phyloP scores from a whole-genome alignment of 139 green algal genomes.

The Tetraselmis striata region DNA sequence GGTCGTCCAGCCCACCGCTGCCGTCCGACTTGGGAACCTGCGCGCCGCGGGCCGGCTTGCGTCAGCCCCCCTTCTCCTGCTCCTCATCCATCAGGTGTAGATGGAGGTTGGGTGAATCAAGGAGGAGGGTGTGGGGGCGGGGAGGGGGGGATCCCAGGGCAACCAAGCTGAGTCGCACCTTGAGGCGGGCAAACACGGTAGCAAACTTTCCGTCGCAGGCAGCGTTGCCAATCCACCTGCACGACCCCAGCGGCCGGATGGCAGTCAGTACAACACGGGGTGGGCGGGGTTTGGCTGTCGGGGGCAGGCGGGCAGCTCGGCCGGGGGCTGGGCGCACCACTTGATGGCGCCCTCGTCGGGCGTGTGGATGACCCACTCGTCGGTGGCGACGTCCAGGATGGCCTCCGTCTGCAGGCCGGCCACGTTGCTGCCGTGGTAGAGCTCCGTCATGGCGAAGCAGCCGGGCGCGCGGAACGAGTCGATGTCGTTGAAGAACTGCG shows the following conservation, averaged over 20 bases:
- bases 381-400: constrained; percentile 60
- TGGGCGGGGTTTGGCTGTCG: too few relatives aligned
- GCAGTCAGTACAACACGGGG: constrained; percentile 1
- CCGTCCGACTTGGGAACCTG: constrained; percentile 55
- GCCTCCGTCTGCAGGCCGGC: constrained; percentile 68
- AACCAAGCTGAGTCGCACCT: too few relatives aligned
- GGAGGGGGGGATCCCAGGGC: not conserved
- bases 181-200: constrained; percentile 74
- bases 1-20: constrained; percentile 56
- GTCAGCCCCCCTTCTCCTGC: too few relatives aligned
- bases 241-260: not conserved
- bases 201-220: constrained; percentile 65
- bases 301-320: not conserved
- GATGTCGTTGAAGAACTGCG: constrained; percentile 70
- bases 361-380: constrained; percentile 79
- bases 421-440: constrained; percentile 78
- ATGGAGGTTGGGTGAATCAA: not conserved
- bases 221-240: constrained; percentile 72
- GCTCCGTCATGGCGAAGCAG: constrained; percentile 88
- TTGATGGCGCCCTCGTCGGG: constrained; percentile 74
- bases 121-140: not conserved
- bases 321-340: constrained; percentile 35
- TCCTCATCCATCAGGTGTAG: too few relatives aligned
- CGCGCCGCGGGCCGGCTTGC: too few relatives aligned
- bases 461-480: constrained; percentile 56